Conservation (phyloP, 1,139 yeast genomes). For the Kurtzmaniella quercitrusa region DNA sequence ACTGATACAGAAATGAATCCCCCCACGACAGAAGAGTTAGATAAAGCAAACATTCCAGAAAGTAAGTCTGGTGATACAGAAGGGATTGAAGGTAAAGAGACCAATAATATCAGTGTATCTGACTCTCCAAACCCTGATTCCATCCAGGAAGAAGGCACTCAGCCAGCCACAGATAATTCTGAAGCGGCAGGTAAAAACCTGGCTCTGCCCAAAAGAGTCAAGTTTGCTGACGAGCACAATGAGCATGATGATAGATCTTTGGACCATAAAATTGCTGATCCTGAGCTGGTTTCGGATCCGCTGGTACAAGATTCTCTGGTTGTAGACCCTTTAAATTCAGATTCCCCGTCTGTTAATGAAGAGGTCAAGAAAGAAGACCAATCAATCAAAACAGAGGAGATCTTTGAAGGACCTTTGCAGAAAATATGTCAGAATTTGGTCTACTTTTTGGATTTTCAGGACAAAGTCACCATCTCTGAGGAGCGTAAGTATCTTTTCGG, state of each 20-base stretch:
- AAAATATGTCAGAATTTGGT: constrained; percentile 49
- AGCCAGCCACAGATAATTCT: too few species aligned
- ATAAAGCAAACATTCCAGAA: too few species aligned
- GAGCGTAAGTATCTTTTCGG: constrained; percentile 48
- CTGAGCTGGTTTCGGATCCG: constrained; percentile 1
- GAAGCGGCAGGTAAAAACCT: not conserved
- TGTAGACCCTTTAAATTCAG: constrained; percentile 7
- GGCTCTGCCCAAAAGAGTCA: constrained; percentile 17
- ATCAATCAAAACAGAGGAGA: constrained; percentile 13
- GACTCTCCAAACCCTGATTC: constrained; percentile 2
- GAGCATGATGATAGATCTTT: constrained; percentile 2
- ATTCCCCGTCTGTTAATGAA: too few species aligned
- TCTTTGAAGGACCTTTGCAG: constrained; percentile 65
- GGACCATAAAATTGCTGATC: constrained; percentile 8
- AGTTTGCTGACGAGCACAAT: constrained; percentile 21
- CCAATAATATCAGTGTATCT: not conserved
- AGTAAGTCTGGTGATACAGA: too few species aligned
- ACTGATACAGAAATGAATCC: constrained; percentile 6
- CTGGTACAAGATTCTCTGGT: constrained; percentile 4
- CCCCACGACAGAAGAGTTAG: too few species aligned
- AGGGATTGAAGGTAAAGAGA: constrained; percentile 3
- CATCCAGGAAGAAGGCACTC: constrained; percentile 6
- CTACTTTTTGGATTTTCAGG: constrained; percentile 45
- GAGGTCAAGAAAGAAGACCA: constrained; percentile 7
- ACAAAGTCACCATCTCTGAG: constrained; percentile 12